These are phyloP conservation scores for Edaphochlamys debaryana DNA, from an alignment of 139 green algal species.

Conservation along the genomic window DNA sequence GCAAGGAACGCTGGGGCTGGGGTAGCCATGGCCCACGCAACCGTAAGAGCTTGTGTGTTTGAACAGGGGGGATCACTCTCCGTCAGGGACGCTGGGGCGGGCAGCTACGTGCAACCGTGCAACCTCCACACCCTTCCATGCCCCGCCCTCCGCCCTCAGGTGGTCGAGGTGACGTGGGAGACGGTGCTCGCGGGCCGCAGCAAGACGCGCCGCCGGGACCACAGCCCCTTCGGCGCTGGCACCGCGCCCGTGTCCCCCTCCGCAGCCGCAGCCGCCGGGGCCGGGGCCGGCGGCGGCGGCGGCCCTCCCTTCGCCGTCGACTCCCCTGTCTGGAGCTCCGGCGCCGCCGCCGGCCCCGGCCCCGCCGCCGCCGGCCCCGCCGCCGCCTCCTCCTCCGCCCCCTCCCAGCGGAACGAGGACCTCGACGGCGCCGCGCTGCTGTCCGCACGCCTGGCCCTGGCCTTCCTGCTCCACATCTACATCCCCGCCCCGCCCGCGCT, in stretches of 20 bases:
- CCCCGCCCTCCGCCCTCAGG: too few species aligned
- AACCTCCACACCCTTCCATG: too few species aligned
- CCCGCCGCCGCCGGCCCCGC: background rate
- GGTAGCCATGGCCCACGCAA: too few species aligned
- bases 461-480: constrained; percentile 58
- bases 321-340: too few species aligned
- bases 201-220: constrained; percentile 43
- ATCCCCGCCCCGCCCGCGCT: constrained; percentile 35
- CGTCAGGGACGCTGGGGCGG: background rate
- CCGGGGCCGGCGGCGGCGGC: background rate
- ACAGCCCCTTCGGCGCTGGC: background rate
- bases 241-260: background rate
- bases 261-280: background rate
- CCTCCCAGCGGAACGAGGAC: constrained; percentile 42
- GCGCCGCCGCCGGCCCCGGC: constrained; percentile 3
- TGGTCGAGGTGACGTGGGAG: constrained; percentile 34
- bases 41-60: background rate
- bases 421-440: constrained; percentile 29
- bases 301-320: too few species aligned
- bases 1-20: too few species aligned
- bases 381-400: constrained; percentile 3
- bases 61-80: background rate
- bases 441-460: constrained; percentile 38
- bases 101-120: too few species aligned
- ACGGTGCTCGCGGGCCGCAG: constrained; percentile 30